Evolutionary conservation across 2,329 filamentous ascomycete genomes (phyloP).

Genomic region (Fusarium sp.): DNA sequence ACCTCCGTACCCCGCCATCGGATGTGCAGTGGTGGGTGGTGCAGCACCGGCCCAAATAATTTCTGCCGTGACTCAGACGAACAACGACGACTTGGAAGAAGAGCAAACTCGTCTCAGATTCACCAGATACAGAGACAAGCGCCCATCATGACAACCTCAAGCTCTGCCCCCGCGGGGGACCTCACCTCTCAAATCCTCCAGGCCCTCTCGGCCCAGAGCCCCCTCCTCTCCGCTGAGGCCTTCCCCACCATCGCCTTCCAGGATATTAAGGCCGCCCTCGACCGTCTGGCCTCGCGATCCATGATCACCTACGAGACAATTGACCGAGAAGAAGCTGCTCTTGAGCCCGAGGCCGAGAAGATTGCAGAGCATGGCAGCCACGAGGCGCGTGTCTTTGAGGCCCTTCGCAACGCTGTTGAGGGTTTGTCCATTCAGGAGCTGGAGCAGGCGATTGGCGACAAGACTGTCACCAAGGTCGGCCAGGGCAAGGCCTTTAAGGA

Average conservation of each 20-base stretch:
- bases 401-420: slow-evolving; percentile 77
- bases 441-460: slow-evolving; percentile 76
- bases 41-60: slow-evolving; percentile 39
- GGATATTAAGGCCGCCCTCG: slow-evolving; percentile 86
- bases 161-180: slow-evolving; percentile 60
- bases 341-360: slow-evolving; percentile 80
- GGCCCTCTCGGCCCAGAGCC: slow-evolving; percentile 71
- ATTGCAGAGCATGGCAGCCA: slow-evolving; percentile 83
- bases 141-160: slow-evolving; percentile 58
- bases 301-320: slow-evolving; percentile 90
- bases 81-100: slow-evolving; percentile 29
- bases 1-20: slow-evolving; percentile 45
- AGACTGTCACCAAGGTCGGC: slow-evolving; percentile 83
- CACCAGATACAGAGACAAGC: slow-evolving; percentile 14
- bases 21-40: slow-evolving; percentile 30
- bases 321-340: slow-evolving; percentile 79
- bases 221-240: slow-evolving; percentile 75
- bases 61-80: slow-evolving; percentile 46
- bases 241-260: slow-evolving; percentile 76
- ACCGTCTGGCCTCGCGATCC: slow-evolving; percentile 83
- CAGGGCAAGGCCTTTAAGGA: slow-evolving; percentile 93
- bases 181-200: slow-evolving; percentile 74
- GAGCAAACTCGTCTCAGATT: slow-evolving; percentile 26
- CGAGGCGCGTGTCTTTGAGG: slow-evolving; percentile 85
- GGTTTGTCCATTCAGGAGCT: slow-evolving; percentile 85